Base-by-base conservation (phyloP, 345 rosid species). In the Streptanthus diversifolius region DNA sequence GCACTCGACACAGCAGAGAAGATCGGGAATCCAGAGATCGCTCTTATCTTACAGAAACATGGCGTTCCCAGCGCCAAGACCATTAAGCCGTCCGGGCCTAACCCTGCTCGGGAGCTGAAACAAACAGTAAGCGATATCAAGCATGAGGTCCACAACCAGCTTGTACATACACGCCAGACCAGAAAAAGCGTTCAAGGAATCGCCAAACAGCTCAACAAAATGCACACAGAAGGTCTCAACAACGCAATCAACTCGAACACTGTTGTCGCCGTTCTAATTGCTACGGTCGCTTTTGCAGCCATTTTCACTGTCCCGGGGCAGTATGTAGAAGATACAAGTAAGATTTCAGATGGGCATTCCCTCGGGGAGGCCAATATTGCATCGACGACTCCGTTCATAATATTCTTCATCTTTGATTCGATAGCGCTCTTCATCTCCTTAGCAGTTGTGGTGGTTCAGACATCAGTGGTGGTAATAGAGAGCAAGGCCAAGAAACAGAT, bases 91-190 rank as follows among this genome's bases (percentile, higher is more conserved):
- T 75, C 79, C 2, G 51, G 69, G 4, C 43, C 66, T 24, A 89
- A 79, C 68, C 91, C 88, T 10, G 89, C 88, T 1, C 83, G 88
- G 0, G 96, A 91, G 73, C 71, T 91, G 70, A 91, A 87, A 61
- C 96, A 89, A 72, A 91, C 96, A 0, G 93, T 91, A 13, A 91
- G 96, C 8, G 96, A 91, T 79, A 89, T 91, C 60, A 91, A 91
- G 49, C 96, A 91, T 13, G 96, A 87, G 76, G 97, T 91, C 24
- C 89, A 89, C 53, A 77, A 89, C 83, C 97, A 91, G 66, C 86
- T 91, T n/a, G 93, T 87, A 66, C 96, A 86, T 84, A 87, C 93
- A 7, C 89, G 90, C 7, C 84, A 84, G 71, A 91, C 97, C 0
- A 76, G 96, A 48, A 87, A 56, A 66, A 86, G 82, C 2, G 91